Evolutionary conservation across 805 yeast species (phyloP), one percentile per base, ranked within the genome.

Genomic region (Wickerhamiella musiphila): DNA sequence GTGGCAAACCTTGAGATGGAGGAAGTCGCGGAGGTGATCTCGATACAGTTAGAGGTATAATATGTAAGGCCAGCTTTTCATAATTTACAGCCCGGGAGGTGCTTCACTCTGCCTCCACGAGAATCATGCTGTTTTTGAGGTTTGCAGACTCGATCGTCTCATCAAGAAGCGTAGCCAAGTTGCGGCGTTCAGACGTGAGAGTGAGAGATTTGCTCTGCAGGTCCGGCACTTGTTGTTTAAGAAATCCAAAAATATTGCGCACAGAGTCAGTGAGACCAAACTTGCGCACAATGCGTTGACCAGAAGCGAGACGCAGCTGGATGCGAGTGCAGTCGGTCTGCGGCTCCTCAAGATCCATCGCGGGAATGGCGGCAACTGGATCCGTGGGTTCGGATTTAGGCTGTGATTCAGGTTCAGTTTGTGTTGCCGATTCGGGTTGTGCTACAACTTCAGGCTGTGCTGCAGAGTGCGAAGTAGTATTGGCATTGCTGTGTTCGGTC

Each of bases 281-380:
- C 36, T 79, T 66, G 37, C 81, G 74, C 8, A 86, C 75, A 9
- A 75, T 56, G 36, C 95, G 63, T 29, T 72, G 66, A n/a, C 96
- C 95, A 45, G 75, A 81, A 12, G 84, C 90, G 18, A 79, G 66
- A 37, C 94, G 63, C n/a, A 90, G 66, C 54, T 90, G 96, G 17
- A 90, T 67, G 1, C 94, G 79, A 5, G 63, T 57, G 0, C 72
- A 61, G 6, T 61, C 54, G 0, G 69, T 65, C 8, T 66, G 73
- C 1, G 94, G 92, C 46, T 83, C 94, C 0, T 58, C 57, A 35
- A 71, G 69, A 26, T 62, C 64, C 2, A 47, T 43, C 0, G 84
- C 62, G 19, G 48, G 29, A 6, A 81, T 73, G 0, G 56, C 34
- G 7, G 61, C 64, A 35, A 77, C 63, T 5, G 57, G 54, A 38